Percentiles rank a stretch among this genome's conserved stretches.
phyloP scores from a whole-genome alignment of 2,329 filamentous ascomycete species.

The Diaporthe caulivora region DNA sequence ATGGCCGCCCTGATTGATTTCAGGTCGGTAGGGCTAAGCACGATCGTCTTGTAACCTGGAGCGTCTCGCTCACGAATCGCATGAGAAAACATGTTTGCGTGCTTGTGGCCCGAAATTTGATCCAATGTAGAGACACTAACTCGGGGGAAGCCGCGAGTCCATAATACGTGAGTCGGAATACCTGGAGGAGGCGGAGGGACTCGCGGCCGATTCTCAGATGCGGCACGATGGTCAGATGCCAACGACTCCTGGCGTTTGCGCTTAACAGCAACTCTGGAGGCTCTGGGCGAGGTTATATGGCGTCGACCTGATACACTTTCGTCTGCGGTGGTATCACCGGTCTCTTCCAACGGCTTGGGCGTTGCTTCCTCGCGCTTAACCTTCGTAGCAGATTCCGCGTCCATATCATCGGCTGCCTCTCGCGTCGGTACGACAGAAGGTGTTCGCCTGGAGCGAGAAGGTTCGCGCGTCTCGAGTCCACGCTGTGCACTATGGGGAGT shows the following conservation, averaged over 20 bases:
- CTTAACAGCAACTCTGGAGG: slow-evolving; percentile 56
- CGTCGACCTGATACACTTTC: slow-evolving; percentile 60
- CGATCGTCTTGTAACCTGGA: slow-evolving; percentile 80
- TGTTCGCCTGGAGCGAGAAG: slow-evolving; percentile 35
- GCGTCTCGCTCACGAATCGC: slow-evolving; percentile 81
- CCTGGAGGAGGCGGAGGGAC: slow-evolving; percentile 35
- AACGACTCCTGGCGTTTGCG: slow-evolving; percentile 69
- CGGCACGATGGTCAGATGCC: slow-evolving; percentile 41
- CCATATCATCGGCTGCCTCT: slow-evolving; percentile 52
- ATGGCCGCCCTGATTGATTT: slow-evolving; percentile 83
- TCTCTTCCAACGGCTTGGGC: slow-evolving; percentile 65
- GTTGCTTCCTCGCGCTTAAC: slow-evolving; percentile 73
- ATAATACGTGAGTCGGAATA: slow-evolving; percentile 75
- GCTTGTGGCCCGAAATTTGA: slow-evolving; percentile 81
- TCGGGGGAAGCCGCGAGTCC: slow-evolving; percentile 81
- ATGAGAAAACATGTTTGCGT: slow-evolving; percentile 83
- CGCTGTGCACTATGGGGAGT: slow-evolving; percentile 52
- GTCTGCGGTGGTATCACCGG: slow-evolving; percentile 67
- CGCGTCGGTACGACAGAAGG: slow-evolving; percentile 38
- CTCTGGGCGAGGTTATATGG: slow-evolving; percentile 52
- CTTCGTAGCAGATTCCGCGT: slow-evolving; percentile 53
- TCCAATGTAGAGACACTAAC: slow-evolving; percentile 81
- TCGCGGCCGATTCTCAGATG: slow-evolving; percentile 30
- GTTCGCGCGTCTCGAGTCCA: slow-evolving; percentile 44
- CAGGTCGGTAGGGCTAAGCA: slow-evolving; percentile 81